These are phyloP conservation scores for Neoboletus subvelutipes DNA, from an alignment of 768 basidiomycete genomes.

Conservation along the genomic window DNA sequence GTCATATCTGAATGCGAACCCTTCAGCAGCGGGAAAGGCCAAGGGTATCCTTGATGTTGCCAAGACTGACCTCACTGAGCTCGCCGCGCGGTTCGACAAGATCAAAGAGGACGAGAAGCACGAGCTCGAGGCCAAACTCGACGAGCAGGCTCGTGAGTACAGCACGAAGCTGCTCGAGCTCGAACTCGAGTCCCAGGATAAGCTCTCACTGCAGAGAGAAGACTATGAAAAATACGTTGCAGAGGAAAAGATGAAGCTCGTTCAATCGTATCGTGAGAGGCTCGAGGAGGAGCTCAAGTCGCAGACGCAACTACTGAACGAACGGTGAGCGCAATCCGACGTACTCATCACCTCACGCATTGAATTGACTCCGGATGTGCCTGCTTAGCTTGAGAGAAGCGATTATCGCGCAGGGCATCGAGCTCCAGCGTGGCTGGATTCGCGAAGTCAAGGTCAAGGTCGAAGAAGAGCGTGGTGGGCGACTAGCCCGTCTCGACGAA, in stretches of 20 bases:
- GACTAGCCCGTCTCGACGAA: slow-evolving; percentile 92
- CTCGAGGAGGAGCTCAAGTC: slow-evolving; percentile 80
- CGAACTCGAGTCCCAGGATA: slow-evolving; percentile 84
- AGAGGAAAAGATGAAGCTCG: slow-evolving; percentile 68
- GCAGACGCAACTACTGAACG: slow-evolving; percentile 91
- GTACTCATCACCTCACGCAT: background rate
- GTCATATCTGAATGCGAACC: slow-evolving; percentile 74
- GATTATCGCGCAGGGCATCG: slow-evolving; percentile 94
- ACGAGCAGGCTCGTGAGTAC: slow-evolving; percentile 85
- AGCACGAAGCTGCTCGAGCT: slow-evolving; percentile 74
- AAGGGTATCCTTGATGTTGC: slow-evolving; percentile 77
- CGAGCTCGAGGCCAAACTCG: slow-evolving; percentile 63
- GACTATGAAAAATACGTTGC: slow-evolving; percentile 81
- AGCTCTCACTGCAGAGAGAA: slow-evolving; percentile 81
- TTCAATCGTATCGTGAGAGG: slow-evolving; percentile 81
- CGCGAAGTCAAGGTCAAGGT: slow-evolving; percentile 94
- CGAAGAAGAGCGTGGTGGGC: slow-evolving; percentile 94
- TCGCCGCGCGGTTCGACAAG: slow-evolving; percentile 74
- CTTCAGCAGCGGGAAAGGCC: slow-evolving; percentile 64
- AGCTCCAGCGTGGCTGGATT: slow-evolving; percentile 95
- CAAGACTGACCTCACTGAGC: slow-evolving; percentile 73
- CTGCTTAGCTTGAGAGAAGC: slow-evolving; percentile 82
- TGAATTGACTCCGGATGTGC: background rate
- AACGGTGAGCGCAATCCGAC: slow-evolving; percentile 60
- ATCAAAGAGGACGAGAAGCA: slow-evolving; percentile 77